Percentiles rank a stretch among this genome's conserved stretches.
Evolutionary conservation across 768 basidiomycete species (phyloP).

Genomic region (Tricholoma furcatifolium): DNA sequence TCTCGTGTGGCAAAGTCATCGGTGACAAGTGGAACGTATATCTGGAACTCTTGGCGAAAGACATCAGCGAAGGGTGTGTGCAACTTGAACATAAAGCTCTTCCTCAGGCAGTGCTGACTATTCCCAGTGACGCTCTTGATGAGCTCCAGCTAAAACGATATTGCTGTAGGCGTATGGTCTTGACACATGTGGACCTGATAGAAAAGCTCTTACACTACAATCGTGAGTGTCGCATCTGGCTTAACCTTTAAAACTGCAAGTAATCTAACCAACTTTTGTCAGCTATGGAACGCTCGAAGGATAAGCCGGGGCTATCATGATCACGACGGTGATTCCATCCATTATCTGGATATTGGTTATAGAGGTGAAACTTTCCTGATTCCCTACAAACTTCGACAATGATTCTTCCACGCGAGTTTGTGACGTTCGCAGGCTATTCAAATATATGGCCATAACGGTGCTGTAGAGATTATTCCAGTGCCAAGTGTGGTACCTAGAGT

Average conservation of each 20-base stretch:
- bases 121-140: conserved; percentile 79
- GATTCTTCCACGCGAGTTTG: no score
- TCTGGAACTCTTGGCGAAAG: conserved; percentile 74
- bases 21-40: conserved; percentile 96
- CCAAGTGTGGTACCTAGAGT: no score
- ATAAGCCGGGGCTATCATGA: no score
- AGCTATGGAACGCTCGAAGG: conserved; percentile 53
- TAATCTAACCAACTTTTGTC: background rate
- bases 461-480: no score
- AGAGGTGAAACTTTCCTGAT: no score
- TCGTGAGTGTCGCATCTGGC: conserved; percentile 50
- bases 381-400: no score
- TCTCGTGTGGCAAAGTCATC: conserved; percentile 96
- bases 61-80: conserved; percentile 89
- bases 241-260: background rate
- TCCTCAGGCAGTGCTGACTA: background rate
- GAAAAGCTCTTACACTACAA: conserved; percentile 97
- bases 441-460: no score
- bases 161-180: conserved; percentile 95
- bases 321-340: no score
- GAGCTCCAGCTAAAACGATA: conserved; percentile 89
- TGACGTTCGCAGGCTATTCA: no score
- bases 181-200: conserved; percentile 96
- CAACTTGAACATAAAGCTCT: no score
- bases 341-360: no score